Conservation (phyloP, 169 alveolate genomes). For the Plasmodium coatneyi region DNA sequence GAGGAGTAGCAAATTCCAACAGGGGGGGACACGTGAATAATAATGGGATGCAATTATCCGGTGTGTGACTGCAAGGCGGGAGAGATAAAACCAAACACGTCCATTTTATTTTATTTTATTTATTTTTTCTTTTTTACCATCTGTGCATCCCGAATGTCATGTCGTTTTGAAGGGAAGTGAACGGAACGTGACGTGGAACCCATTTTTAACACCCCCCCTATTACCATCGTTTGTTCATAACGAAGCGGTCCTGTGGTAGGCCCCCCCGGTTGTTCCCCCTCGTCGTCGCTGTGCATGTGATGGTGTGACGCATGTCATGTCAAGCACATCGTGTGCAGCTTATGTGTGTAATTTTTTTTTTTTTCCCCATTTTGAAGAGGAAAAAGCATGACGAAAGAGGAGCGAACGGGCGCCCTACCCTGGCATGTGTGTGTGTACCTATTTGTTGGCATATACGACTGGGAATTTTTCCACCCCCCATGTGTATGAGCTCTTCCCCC, state of each 20-base stretch:
- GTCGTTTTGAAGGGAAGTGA: neutral
- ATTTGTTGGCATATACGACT: neutral
- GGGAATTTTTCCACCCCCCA: neutral
- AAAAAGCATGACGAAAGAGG: neutral
- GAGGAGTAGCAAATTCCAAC: constrained; percentile 9
- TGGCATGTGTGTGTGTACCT: neutral
- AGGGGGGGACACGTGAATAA: neutral
- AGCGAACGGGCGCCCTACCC: neutral
- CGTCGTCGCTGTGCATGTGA: neutral
- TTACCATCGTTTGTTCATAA: neutral
- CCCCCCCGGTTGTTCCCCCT: neutral
- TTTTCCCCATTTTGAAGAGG: neutral
- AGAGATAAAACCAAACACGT: neutral
- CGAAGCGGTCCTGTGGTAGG: neutral
- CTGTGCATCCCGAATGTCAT: neutral
- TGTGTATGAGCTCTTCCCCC: neutral
- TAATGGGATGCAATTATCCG: neutral
- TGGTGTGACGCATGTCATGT: too few relatives aligned
- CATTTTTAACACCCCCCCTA: neutral
- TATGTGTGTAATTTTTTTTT: neutral
- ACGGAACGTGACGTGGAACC: neutral
- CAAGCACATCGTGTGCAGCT: neutral
- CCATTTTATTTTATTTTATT: neutral
- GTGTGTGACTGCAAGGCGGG: neutral
- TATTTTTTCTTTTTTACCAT: too few relatives aligned